Evolutionary conservation across 139 green algal genomes (phyloP).

Genomic region (Spirogloea muscicola): DNA sequence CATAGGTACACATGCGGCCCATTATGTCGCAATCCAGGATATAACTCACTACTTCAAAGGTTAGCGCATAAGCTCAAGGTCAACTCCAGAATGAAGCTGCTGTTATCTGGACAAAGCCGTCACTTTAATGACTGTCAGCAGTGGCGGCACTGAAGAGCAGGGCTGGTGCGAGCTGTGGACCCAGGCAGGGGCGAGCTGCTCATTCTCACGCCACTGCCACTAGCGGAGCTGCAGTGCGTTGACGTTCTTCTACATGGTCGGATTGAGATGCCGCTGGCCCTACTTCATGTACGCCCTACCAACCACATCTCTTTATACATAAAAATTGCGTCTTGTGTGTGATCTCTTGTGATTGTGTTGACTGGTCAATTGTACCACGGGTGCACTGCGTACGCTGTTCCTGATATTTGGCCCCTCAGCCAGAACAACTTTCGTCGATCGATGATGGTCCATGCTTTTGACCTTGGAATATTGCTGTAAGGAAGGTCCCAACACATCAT

Average conservation of each 20-base stretch:
- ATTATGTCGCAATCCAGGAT: no score
- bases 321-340: background rate
- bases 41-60: no score
- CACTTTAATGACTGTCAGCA: no score
- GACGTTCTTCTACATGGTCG: conserved; percentile 3
- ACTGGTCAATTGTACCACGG: background rate
- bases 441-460: background rate
- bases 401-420: background rate
- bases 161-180: conserved; percentile 12
- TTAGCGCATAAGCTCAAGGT: no score
- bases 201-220: conserved; percentile 4
- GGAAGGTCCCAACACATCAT: background rate
- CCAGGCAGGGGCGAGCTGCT: background rate
- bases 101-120: no score
- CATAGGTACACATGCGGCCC: no score
- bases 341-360: background rate
- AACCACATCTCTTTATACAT: background rate
- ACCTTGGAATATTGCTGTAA: background rate
- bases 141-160: no score
- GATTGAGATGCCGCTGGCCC: background rate
- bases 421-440: background rate
- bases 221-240: background rate
- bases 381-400: background rate
- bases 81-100: no score
- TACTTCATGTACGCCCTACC: background rate